Base-by-base conservation (phyloP, 1,284 basidiomycete species). In the Uromyces viciae-fabae region DNA sequence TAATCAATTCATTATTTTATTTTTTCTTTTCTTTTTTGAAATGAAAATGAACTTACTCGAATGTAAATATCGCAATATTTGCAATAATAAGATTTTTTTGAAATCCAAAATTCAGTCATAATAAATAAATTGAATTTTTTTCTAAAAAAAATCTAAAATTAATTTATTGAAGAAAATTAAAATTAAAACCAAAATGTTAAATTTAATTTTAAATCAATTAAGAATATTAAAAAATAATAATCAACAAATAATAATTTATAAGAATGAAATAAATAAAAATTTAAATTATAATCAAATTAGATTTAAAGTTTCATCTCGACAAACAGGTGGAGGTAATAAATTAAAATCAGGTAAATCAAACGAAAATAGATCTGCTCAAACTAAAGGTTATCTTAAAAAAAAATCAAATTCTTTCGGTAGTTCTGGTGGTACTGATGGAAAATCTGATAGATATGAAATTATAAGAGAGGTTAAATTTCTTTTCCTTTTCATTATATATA, bases 51-150 rank as follows among this genome's bases (percentile, higher is more conserved):
- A 97, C 94, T 86, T 97, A 95, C 80, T 93, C 90, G 82, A 36
- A 98, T 95, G 87, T 92, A 94, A 81, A 92, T 93, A 68, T 93
- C 92, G 87, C 93, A 94, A 87, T 94, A 94, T 84, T 92, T 92
- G 90, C 88, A 88, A 83, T 85, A 87, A 84, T 88, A 88, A 83
- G 88, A 86, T 84, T 88, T 87, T 75, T 88, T 87, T 22, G 87
- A 88, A 28, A 87, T 85, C 88, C 88, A 88, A 82, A 87, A 88
- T 83, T 84, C 83, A 25, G 83, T 79, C 84, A 83, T 90, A n/a
- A n/a, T n/a, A n/a, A n/a, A n/a, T n/a, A n/a, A n/a, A n/a, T n/a
- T n/a, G n/a, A n/a, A n/a, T n/a, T n/a, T n/a, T n/a, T n/a, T n/a
- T n/a, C n/a, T n/a, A n/a, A n/a, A n/a, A n/a, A n/a, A n/a, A n/a